Evolutionary conservation across 305 asterid species (phyloP), one percentile per base, ranked within the genome.

Genomic region (Coffea humblotiana): DNA sequence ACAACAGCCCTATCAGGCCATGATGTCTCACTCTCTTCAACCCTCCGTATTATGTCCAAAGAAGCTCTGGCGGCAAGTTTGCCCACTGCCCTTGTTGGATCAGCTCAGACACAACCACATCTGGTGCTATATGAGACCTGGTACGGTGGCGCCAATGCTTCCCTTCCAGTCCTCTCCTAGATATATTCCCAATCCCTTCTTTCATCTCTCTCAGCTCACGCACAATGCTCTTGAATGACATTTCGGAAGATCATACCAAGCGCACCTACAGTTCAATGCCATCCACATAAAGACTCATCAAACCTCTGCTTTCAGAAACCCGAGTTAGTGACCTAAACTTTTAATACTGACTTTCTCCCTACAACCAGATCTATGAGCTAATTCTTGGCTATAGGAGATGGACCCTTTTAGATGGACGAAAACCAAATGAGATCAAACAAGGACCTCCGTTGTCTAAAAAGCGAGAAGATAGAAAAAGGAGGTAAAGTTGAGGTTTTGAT

Each of bases 81-180:
- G 97, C 99, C 99, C 99, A 95, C 80, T 87, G 89, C 68, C 99
- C 97, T 84, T 95, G 98, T 86, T 89, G 88, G 29, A 86, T 83
- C 21, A 90, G 87, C 72, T 88, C 90, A 58, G 83, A 81, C 27
- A 89, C 88, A 66, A 88, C 85, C 21, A 88, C 82, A 85, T 91
- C 97, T 32, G 99, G 98, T 35, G 94, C 99, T 76, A 94, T 82
- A 80, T 89, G 89, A 12, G 97, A 85, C 72, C 91, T 87, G 52
- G 93, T 88, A 56, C 97, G 84, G 82, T 88, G 84, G n/a, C 92
- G 89, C 97, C 97, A 96, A 43, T 85, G 91, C 89, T 81, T 94
- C 61, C 92, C 83, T 69, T 90, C 97, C 23, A 81, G 68, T 65
- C 93, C 90, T 80, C 93, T 89, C 80, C 89, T 89, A 1, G 99